Evolutionary conservation across 345 rosid genomes (phyloP).

Genomic region (Ceriops zippeliana): DNA sequence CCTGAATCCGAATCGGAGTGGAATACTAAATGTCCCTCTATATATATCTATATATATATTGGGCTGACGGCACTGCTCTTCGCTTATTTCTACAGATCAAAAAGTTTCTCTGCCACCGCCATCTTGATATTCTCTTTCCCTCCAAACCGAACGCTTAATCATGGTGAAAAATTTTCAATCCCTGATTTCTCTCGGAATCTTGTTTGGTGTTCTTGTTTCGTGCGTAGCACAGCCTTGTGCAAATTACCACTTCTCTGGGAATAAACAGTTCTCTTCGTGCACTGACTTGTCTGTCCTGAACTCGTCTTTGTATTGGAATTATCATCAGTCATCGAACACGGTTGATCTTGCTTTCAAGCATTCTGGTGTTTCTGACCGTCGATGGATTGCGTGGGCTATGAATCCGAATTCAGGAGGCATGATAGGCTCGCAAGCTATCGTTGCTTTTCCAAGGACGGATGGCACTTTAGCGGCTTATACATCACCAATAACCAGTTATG

Average conservation of each 20-base stretch:
- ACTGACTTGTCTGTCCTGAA: slow-evolving; percentile 1
- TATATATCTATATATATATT: too few relatives aligned
- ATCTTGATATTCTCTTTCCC: too few relatives aligned
- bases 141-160: too few relatives aligned
- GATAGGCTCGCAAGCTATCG: slow-evolving; percentile 5
- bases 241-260: not conserved
- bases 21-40: too few relatives aligned
- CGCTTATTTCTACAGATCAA: too few relatives aligned
- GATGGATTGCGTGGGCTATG: slow-evolving; percentile 1
- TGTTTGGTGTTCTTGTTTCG: too few relatives aligned
- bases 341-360: slow-evolving; percentile 1
- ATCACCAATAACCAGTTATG: not conserved
- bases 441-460: slow-evolving; percentile 1
- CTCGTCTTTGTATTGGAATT: not conserved
- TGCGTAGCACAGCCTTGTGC: not conserved
- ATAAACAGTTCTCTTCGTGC: not conserved
- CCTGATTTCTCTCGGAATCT: too few relatives aligned
- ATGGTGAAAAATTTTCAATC: too few relatives aligned
- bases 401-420: slow-evolving; percentile 1
- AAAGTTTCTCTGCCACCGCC: too few relatives aligned
- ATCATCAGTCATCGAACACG: not conserved
- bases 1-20: too few relatives aligned
- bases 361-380: not conserved
- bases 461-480: not conserved
- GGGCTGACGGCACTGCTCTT: too few relatives aligned